phyloP scores from a whole-genome alignment of 2,329 filamentous ascomycete species.

The Myriosclerotinia scirpicola region DNA sequence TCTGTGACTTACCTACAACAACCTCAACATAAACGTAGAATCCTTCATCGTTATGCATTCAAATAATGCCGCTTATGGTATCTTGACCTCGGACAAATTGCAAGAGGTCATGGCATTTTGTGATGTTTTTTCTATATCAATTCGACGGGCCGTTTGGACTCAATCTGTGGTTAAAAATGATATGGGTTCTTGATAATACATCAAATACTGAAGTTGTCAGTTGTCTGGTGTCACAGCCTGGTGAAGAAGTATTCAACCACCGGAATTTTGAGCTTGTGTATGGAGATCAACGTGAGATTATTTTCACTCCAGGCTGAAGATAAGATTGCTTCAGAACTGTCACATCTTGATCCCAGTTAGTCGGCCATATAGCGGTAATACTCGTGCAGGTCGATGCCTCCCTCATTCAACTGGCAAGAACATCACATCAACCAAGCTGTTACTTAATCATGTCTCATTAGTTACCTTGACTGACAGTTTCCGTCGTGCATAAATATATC shows the following conservation, averaged over 20 bases:
- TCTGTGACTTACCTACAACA: not conserved
- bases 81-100: not conserved
- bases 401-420: too few species aligned
- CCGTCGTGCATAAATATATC: not conserved
- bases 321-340: not conserved
- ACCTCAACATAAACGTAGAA: too few species aligned
- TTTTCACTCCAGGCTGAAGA: not conserved
- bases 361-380: accelerated
- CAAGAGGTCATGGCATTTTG: too few species aligned
- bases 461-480: not conserved
- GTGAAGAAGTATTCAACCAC: too few species aligned
- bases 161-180: accelerated
- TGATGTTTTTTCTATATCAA: not conserved
- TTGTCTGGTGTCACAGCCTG: not conserved
- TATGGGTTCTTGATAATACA: accelerated
- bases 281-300: not conserved
- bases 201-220: not conserved
- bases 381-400: conserved; percentile 8
- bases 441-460: not conserved
- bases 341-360: conserved; percentile 17
- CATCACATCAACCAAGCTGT: too few species aligned
- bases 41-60: not conserved
- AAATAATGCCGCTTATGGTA: not conserved
- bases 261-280: not conserved
- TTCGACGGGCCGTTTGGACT: not conserved